Percentiles rank a stretch among this genome's conserved stretches.
Evolutionary conservation across 2,329 filamentous ascomycete species (phyloP).

Genomic region (Calcarisporium arbuscula): DNA sequence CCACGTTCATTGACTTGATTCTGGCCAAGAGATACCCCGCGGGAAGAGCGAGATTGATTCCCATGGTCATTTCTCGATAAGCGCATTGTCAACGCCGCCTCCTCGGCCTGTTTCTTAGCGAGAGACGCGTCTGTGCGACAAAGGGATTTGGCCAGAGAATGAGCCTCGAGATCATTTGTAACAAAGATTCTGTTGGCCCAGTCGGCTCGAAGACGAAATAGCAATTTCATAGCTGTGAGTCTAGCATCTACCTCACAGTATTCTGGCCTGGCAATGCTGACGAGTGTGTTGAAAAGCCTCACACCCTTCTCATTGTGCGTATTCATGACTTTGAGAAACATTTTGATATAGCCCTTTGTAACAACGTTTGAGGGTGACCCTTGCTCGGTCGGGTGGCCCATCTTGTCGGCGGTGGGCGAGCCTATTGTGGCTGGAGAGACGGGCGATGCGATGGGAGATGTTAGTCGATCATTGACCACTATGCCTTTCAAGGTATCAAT

Average conservation of each 20-base stretch:
- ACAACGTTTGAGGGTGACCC: constrained; percentile 68
- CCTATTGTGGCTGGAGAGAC: constrained; percentile 15
- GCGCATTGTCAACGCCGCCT: constrained; percentile 39
- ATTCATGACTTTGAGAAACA: constrained; percentile 71
- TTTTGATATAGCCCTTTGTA: constrained; percentile 61
- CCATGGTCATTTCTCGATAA: constrained; percentile 38
- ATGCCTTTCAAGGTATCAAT: constrained; percentile 46
- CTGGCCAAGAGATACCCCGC: constrained; percentile 49
- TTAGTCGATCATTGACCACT: constrained; percentile 41
- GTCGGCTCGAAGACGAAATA: constrained; percentile 80
- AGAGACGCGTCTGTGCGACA: constrained; percentile 55
- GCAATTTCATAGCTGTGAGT: constrained; percentile 66
- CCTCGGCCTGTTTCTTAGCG: constrained; percentile 44
- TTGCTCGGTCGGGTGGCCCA: constrained; percentile 23
- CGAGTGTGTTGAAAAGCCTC: constrained; percentile 54
- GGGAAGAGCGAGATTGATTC: constrained; percentile 30
- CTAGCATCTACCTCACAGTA: constrained; percentile 62
- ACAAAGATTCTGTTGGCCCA: constrained; percentile 72
- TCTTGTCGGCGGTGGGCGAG: constrained; percentile 13
- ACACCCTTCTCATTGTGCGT: constrained; percentile 58
- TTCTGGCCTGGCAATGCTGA: constrained; percentile 55
- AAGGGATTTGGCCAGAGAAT: constrained; percentile 64
- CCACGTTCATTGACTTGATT: constrained; percentile 36
- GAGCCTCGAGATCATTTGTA: constrained; percentile 62
- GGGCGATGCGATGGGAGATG: constrained; percentile 32